phyloP scores from a whole-genome alignment of 352 stramenopile species.

The Phytophthora crassamura region DNA sequence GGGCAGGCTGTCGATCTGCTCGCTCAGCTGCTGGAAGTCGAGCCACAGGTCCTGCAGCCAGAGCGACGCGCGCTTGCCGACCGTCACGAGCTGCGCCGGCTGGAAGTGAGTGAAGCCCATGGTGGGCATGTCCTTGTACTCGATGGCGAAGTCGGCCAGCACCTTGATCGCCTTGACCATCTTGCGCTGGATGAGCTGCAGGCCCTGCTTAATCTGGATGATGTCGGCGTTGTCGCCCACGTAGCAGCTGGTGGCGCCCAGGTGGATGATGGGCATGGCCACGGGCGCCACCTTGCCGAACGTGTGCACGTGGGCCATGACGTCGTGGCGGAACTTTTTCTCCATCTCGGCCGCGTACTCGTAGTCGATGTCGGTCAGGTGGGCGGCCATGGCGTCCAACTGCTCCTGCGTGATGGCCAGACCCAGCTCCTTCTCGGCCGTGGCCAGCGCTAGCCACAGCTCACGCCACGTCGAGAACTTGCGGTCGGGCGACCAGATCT shows the following conservation, averaged over 20 bases:
- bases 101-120: constrained; percentile 99
- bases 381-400: constrained; percentile 95
- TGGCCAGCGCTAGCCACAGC: constrained; percentile 97
- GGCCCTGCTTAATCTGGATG: constrained; percentile 97
- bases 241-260: constrained; percentile 98
- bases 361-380: constrained; percentile 99
- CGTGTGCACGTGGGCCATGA: constrained; percentile 99
- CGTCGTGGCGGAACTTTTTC: constrained; percentile 98
- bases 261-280: constrained; percentile 99
- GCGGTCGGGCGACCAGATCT: constrained; percentile 97
- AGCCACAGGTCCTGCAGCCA: constrained; percentile 99
- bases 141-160: constrained; percentile 94
- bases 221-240: constrained; percentile 99
- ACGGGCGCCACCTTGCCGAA: constrained; percentile 96
- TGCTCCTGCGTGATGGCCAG: constrained; percentile 98
- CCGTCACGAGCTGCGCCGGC: constrained; percentile 98
- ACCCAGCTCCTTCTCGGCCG: constrained; percentile 97
- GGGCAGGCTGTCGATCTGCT: constrained; percentile 96
- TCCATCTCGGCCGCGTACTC: constrained; percentile 98
- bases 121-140: constrained; percentile 97
- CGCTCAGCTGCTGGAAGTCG: constrained; percentile 95
- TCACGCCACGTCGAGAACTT: constrained; percentile 99
- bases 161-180: constrained; percentile 97
- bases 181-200: constrained; percentile 97
- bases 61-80: constrained; percentile 97